Percentiles rank a stretch among this genome's conserved stretches.
These are phyloP conservation scores for Plenodomus biglobosus DNA, from an alignment of 2,329 filamentous ascomycete genomes.

Conservation along the genomic window DNA sequence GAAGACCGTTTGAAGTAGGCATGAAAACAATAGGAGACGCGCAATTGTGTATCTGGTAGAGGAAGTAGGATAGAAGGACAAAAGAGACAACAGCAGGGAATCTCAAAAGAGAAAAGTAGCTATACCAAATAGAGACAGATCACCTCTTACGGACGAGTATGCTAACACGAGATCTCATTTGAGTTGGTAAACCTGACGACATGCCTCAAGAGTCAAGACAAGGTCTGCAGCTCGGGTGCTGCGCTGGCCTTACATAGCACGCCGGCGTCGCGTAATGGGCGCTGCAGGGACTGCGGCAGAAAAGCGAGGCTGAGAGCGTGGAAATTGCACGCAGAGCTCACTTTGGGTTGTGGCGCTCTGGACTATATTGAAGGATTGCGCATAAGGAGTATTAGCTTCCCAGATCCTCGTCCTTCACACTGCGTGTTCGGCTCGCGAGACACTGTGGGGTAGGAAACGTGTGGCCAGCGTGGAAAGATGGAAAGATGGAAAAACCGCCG, in stretches of 20 bases:
- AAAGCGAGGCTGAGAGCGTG: conserved; percentile 12
- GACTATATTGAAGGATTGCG: conserved; percentile 11
- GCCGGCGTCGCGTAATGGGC: conserved; percentile 13
- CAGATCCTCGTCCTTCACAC: not conserved
- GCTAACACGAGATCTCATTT: conserved; percentile 10
- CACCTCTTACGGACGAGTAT: conserved; percentile 6
- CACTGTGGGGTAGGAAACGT: not conserved
- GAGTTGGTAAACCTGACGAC: conserved; percentile 11
- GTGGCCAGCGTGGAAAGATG: conserved; percentile 6
- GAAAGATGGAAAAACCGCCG: too few relatives aligned
- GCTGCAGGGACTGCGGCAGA: conserved; percentile 18
- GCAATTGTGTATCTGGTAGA: conserved; percentile 4
- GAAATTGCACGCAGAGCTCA: conserved; percentile 12
- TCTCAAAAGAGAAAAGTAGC: conserved; percentile 6
- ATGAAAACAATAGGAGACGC: conserved; percentile 11
- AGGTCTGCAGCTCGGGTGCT: conserved; percentile 13
- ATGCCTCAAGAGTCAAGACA: conserved; percentile 5
- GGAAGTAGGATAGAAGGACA: not conserved
- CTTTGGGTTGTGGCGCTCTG: conserved; percentile 14
- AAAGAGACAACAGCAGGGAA: conserved; percentile 3
- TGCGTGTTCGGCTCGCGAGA: not conserved
- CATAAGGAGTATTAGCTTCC: not conserved
- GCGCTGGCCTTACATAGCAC: conserved; percentile 18
- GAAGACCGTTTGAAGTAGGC: conserved; percentile 13
- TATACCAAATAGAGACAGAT: conserved; percentile 9